Conservation (phyloP, 1,284 basidiomycete genomes). For the Pseudozyma sp. region DNA sequence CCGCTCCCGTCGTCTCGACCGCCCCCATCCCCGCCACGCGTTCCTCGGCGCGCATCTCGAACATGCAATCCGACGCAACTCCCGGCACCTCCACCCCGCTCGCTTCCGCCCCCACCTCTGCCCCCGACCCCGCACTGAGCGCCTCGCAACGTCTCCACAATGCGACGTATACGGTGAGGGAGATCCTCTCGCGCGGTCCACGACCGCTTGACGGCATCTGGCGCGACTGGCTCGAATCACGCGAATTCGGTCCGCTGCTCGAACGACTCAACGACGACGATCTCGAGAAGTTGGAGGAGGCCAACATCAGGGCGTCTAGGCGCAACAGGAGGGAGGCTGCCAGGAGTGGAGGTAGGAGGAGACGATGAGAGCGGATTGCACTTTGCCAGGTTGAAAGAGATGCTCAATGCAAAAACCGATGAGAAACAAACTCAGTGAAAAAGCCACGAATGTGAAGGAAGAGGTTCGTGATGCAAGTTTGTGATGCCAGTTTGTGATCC, state of each 20-base stretch:
- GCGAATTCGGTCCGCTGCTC: constrained; percentile 90
- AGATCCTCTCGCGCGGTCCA: constrained; percentile 73
- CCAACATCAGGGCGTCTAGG: constrained; percentile 54
- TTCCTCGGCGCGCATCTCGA: constrained; percentile 35
- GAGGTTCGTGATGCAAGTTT: too few relatives aligned
- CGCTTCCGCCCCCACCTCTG: neutral
- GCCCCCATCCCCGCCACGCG: constrained; percentile 18
- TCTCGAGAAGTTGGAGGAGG: constrained; percentile 75
- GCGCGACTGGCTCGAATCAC: constrained; percentile 92
- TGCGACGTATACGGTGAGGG: constrained; percentile 49
- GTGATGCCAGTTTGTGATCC: too few relatives aligned
- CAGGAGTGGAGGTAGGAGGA: constrained; percentile 21
- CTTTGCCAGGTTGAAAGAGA: too few relatives aligned
- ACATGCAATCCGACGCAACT: constrained; percentile 11
- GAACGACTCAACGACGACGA: constrained; percentile 89
- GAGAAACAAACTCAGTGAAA: neutral
- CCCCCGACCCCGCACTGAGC: constrained; percentile 15
- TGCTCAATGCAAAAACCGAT: neutral
- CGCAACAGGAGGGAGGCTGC: constrained; percentile 57
- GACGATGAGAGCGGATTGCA: neutral
- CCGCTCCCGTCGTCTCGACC: neutral
- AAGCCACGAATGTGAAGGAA: too few relatives aligned
- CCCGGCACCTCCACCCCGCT: neutral
- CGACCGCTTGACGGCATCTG: constrained; percentile 87
- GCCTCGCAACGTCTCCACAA: constrained; percentile 36